Evolutionary conservation across 164 flowering plant genomes (phyloP), one percentile per base, ranked within the genome.

Genomic region (Tetrastigma voinierianum): DNA sequence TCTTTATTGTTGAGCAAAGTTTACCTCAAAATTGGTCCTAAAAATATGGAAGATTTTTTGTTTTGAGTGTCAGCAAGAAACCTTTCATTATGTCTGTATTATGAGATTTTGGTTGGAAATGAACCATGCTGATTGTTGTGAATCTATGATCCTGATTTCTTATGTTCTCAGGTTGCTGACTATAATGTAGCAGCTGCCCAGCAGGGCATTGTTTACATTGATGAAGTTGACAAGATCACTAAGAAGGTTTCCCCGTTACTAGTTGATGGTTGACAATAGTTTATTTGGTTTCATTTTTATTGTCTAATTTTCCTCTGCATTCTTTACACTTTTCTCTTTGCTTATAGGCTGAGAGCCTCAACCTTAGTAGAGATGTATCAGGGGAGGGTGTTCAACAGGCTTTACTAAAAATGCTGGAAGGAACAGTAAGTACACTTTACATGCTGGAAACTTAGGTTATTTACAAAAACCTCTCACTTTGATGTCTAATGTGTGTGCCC

Each of bases 341-440:
- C 52, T 14, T 79, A 77, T 86, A 94, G 98, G 88, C 97, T 60
- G 98, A 94, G 80, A 90, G 92, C 76, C 72, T 87, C 55, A 91
- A 94, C 59, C 78, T 90, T 58, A 90, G 97, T 65, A 83, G 97
- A 82, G 98, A 94, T 81, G 98, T 94, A 16, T 91, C 97, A 4
- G 98, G 98, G 18, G 98, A 94, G 77, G 98, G 97, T 65, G 97
- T 94, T 57, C 98, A 94, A 66, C 98, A 94, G 76, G 97, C 97
- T 67, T 81, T 94, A 56, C 81, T 94, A 17, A 94, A 91, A 75
- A 94, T 94, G 98, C 86, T 94, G 24, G 97, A 94, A 84, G 98
- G 98, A 74, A 91, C 98, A 21, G 98, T 94, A 70, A 86, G 96
- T 85, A 21, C 58, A 62, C 17, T 63, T 55, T 52, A 32, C 55